phyloP scores from a whole-genome alignment of 2,329 filamentous ascomycete genomes.

The Emergomyces africanus region DNA sequence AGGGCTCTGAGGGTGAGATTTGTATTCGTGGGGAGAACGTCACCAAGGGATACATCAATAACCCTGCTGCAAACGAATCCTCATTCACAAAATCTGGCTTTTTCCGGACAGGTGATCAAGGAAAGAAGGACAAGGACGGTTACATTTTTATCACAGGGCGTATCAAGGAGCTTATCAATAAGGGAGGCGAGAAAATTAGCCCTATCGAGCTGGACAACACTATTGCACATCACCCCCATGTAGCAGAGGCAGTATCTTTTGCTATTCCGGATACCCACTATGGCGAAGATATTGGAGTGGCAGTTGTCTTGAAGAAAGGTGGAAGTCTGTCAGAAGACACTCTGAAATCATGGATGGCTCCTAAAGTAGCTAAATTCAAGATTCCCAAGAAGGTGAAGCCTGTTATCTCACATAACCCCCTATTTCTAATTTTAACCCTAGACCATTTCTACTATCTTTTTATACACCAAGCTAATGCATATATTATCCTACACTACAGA shows the following conservation, averaged over 20 bases:
- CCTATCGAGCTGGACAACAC: constrained; percentile 81
- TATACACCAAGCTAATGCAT: not conserved
- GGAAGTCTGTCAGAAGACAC: constrained; percentile 45
- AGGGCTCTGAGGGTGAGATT: constrained; percentile 65
- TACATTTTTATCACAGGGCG: constrained; percentile 81
- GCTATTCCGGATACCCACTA: constrained; percentile 72
- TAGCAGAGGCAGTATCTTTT: constrained; percentile 72
- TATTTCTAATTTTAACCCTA: not conserved
- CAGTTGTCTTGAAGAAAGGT: constrained; percentile 59
- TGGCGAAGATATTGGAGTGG: constrained; percentile 68
- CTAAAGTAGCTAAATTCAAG: constrained; percentile 71
- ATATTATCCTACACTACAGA: constrained; percentile 28
- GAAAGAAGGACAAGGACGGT: constrained; percentile 64
- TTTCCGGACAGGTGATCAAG: constrained; percentile 82
- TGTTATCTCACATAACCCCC: not conserved
- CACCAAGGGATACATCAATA: constrained; percentile 76
- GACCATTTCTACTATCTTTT: not conserved
- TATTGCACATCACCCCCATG: constrained; percentile 56
- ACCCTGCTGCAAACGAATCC: constrained; percentile 58
- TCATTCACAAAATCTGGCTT: constrained; percentile 65
- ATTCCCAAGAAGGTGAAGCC: constrained; percentile 58
- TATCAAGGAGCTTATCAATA: constrained; percentile 86
- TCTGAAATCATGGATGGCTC: constrained; percentile 54
- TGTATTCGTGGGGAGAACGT: constrained; percentile 74
- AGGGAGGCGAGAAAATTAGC: constrained; percentile 80